Evolutionary conservation across 2,329 filamentous ascomycete species (phyloP), one percentile per base, ranked within the genome.

Genomic region (Penicillium sp.): DNA sequence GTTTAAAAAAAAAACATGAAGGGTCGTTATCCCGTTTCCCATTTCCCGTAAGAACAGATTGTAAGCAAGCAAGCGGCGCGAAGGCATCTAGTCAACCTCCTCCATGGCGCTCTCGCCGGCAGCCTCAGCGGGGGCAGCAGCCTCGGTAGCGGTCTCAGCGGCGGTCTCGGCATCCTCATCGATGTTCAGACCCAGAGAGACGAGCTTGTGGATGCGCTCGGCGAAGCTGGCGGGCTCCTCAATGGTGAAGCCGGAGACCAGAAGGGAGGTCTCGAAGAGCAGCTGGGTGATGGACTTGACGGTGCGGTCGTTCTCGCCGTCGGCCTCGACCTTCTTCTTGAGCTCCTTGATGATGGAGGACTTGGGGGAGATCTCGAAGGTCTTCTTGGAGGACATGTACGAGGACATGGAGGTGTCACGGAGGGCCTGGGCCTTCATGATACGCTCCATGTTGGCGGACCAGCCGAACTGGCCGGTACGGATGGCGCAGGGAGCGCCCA

Each of bases 381-480:
- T 99, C 90, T 99, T 99, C 92, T 99, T 99, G 75, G 92, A 97
- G 63, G 90, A 95, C 94, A 99, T 99, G 89, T 99, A 99, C 69
- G 90, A 95, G 79, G 85, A 90, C 94, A 99, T 99, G 70, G 92
- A 96, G 66, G 94, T 99, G 81, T 99, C 94, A 81, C 94, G 94
- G 71, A 99, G 92, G 72, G 94, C 94, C 84, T 99, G 94, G 25
- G 94, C 94, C 88, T 99, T 99, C 94, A 99, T 99, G 87, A 99
- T 99, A 83, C 94, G 94, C 86, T 99, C 94, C 94, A 99, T 99
- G 86, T 99, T 99, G 74, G 94, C 94, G 52, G 92, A 97, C 94
- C 94, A 99, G 79, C 94, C 94, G 78, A 99, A 99, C 81, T 97
- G 94, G 72, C 94, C 94, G 66, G 94, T 99, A 77, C 94, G 92